Evolutionary conservation across 768 basidiomycete genomes (phyloP).

Genomic region (Hypsizygus marmoreus): DNA sequence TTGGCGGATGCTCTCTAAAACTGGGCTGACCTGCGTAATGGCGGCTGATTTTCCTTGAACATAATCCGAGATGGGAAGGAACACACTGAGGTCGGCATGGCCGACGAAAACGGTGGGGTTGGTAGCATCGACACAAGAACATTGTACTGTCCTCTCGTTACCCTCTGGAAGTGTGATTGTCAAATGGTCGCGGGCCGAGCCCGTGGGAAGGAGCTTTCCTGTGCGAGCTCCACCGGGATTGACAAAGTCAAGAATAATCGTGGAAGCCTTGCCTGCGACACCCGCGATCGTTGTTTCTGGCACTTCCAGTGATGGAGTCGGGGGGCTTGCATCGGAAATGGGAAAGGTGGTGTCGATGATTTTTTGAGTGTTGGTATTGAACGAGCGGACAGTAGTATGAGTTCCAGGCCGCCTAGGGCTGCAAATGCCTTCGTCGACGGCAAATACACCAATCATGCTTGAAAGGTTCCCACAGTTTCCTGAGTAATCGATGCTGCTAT

Average conservation of each 20-base stretch:
- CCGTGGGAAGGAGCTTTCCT: constrained; percentile 68
- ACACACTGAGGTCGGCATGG: constrained; percentile 39
- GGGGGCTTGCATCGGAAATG: constrained; percentile 29
- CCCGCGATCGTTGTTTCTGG: constrained; percentile 64
- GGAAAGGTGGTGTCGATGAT: constrained; percentile 71
- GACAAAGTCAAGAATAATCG: constrained; percentile 67
- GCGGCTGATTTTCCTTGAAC: constrained; percentile 28
- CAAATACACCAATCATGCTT: constrained; percentile 73
- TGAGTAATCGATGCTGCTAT: constrained; percentile 61
- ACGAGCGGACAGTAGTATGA: constrained; percentile 53
- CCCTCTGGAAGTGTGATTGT: constrained; percentile 24
- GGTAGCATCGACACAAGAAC: constrained; percentile 70
- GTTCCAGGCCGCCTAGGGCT: constrained; percentile 22
- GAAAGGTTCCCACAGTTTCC: constrained; percentile 81
- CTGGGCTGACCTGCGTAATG: constrained; percentile 24
- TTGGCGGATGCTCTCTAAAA: constrained; percentile 59
- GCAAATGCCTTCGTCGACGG: constrained; percentile 65
- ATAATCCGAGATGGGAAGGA: constrained; percentile 43
- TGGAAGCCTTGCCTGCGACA: constrained; percentile 65
- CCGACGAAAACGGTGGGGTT: constrained; percentile 73
- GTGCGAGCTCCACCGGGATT: constrained; percentile 70
- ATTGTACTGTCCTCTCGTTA: constrained; percentile 28
- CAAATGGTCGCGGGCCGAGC: constrained; percentile 47
- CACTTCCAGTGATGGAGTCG: constrained; percentile 44
- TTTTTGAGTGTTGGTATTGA: constrained; percentile 76